These are phyloP conservation scores for Tolypocladium album DNA, from an alignment of 2,329 filamentous ascomycete genomes.

Conservation along the genomic window DNA sequence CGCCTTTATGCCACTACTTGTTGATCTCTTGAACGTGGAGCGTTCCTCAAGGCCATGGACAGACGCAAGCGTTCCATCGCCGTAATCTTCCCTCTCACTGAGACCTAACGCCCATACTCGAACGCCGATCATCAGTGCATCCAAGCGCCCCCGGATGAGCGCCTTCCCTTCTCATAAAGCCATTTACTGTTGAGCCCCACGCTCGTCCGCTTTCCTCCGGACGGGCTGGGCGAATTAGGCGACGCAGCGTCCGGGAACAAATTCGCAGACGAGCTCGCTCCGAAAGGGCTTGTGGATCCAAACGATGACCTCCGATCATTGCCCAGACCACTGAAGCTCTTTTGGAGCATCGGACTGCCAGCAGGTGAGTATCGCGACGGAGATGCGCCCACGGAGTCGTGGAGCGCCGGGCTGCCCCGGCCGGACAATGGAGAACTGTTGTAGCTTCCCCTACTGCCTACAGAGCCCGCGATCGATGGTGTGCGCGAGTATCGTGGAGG, in stretches of 20 bases:
- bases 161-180: conserved; percentile 75
- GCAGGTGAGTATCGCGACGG: conserved; percentile 36
- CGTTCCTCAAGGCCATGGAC: background rate
- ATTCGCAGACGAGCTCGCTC: conserved; percentile 34
- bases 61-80: background rate
- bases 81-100: background rate
- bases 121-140: conserved; percentile 13
- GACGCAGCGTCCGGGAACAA: conserved; percentile 33
- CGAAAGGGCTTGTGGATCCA: conserved; percentile 44
- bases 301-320: conserved; percentile 51
- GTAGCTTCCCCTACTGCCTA: conserved; percentile 47
- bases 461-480: conserved; percentile 52
- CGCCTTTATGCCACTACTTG: background rate
- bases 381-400: conserved; percentile 19
- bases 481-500: conserved; percentile 80
- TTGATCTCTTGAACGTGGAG: background rate
- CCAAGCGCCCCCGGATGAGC: conserved; percentile 37
- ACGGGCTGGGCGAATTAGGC: conserved; percentile 59
- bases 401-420: conserved; percentile 36
- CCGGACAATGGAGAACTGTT: conserved; percentile 48
- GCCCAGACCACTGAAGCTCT: conserved; percentile 43
- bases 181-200: conserved; percentile 85
- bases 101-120: background rate
- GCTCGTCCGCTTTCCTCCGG: conserved; percentile 55
- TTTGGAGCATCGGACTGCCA: conserved; percentile 53